Conservation (phyloP, 73 alveolate genomes). For the Tetrahymena thermophila region DNA sequence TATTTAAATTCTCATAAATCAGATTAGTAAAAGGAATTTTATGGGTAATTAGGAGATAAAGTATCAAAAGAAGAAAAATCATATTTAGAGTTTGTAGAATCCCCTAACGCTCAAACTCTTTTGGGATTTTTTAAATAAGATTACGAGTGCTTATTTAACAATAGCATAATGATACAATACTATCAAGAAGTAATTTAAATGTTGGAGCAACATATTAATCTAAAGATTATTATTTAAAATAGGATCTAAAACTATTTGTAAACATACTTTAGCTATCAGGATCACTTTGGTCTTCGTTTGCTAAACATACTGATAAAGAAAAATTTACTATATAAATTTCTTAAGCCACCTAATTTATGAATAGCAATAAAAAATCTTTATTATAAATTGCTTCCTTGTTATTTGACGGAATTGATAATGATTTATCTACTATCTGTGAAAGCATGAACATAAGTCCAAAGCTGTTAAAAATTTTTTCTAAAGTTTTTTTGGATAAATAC, state of each 20-base stretch:
- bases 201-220: not conserved
- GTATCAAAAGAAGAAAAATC: not conserved
- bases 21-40: not conserved
- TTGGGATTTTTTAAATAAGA: not conserved
- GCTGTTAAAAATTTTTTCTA: not conserved
- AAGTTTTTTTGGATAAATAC: not conserved
- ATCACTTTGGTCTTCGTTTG: not conserved
- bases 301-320: not conserved
- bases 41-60: not conserved
- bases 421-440: not conserved
- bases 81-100: not conserved
- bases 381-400: not conserved
- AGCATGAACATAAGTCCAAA: not conserved
- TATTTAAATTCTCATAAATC: not conserved
- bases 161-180: not conserved
- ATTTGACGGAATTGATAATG: not conserved
- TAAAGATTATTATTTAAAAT: not conserved
- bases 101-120: not conserved
- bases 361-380: not conserved
- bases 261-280: not conserved
- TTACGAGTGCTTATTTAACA: not conserved
- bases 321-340: not conserved
- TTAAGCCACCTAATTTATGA: not conserved
- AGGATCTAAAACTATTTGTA: not conserved
- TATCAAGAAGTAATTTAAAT: not conserved